Evolutionary conservation across 192 early-diverging fungal species (phyloP).

Genomic region (Coemansia sp.): DNA sequence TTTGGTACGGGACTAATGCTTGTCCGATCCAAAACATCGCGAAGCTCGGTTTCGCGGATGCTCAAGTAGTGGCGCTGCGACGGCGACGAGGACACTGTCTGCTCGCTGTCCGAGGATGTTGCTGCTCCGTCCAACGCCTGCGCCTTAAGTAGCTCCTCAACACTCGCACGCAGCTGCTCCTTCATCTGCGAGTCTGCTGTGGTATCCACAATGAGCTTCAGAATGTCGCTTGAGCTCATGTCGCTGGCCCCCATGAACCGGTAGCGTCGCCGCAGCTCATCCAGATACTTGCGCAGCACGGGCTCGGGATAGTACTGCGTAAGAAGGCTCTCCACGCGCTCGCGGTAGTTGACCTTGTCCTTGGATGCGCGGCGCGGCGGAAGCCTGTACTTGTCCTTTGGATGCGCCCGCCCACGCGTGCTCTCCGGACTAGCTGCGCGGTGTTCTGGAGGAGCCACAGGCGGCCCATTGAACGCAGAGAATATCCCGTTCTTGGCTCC

Average conservation of each 20-base stretch:
- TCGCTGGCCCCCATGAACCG: slow-evolving; percentile 53
- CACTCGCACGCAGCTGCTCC: slow-evolving; percentile 51
- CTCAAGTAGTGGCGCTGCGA: slow-evolving; percentile 43
- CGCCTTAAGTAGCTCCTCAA: slow-evolving; percentile 37
- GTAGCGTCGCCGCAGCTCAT: slow-evolving; percentile 52
- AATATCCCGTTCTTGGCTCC: slow-evolving; percentile 15
- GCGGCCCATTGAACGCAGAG: slow-evolving; percentile 49
- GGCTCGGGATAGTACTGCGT: slow-evolving; percentile 51
- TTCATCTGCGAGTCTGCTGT: slow-evolving; percentile 40
- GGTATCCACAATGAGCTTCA: slow-evolving; percentile 34
- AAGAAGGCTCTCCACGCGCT: slow-evolving; percentile 46
- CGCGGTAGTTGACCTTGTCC: slow-evolving; percentile 50
- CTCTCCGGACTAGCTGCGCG: slow-evolving; percentile 8
- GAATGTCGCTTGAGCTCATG: slow-evolving; percentile 44
- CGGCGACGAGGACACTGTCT: slow-evolving; percentile 21
- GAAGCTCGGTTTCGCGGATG: slow-evolving; percentile 51
- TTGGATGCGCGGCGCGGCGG: slow-evolving; percentile 30
- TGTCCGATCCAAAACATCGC: slow-evolving; percentile 46
- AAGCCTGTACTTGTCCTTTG: slow-evolving; percentile 24
- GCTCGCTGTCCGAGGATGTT: slow-evolving; percentile 38
- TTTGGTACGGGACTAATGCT: slow-evolving; percentile 52
- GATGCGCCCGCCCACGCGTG: slow-evolving; percentile 24
- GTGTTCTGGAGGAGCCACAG: slow-evolving; percentile 44
- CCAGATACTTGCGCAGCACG: slow-evolving; percentile 43
- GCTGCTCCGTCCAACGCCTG: slow-evolving; percentile 18